Base-by-base conservation (phyloP, 2,329 filamentous ascomycete species). In the Uncinocarpus reesii region DNA sequence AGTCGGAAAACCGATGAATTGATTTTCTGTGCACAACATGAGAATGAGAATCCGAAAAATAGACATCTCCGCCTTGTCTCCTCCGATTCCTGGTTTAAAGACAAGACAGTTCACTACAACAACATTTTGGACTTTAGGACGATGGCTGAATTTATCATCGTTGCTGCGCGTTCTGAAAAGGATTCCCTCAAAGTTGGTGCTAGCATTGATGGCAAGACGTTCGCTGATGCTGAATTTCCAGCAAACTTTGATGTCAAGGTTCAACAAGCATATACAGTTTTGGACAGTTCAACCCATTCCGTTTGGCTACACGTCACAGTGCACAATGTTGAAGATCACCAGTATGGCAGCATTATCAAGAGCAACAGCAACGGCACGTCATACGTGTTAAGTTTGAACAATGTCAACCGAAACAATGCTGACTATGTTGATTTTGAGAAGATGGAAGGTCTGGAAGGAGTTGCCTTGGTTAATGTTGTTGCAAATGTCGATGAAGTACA, bases 291-390 rank as follows among this genome's bases (percentile, higher is more conserved):
- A 1, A 95, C 88, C 0, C 90, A 96, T 65, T 85, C 92, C 1
- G 77, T 98, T 50, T 96, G 96, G 68, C 70, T 98, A 50, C 93
- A 96, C 60, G 90, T 96, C 40, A 88, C 84, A 0, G 86, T 86
- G 34, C 83, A 84, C 58, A 76, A 75, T 34, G 71, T 71, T 2
- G 63, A 72, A 43, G 82, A 79, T 15, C 78, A 77, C 43, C 78
- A 84, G 51, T 88, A 85, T 58, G 92, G 92, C 31, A 83, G 84
- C 20, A 86, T 98, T 57, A 80, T 98, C 67, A 98, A 96, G 77
- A 95, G 88, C 62, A 98, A 98, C 71, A 95, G 88, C 58, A 96
- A 98, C 62, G 92, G 92, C 47, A 98, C 92, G 0, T 92, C 85
- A 1, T 98, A 95, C 60, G 86, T 95, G 10, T 71, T 94, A 55